Base-by-base conservation (phyloP, 352 stramenopile species). In the Globisporangium paddicum region DNA sequence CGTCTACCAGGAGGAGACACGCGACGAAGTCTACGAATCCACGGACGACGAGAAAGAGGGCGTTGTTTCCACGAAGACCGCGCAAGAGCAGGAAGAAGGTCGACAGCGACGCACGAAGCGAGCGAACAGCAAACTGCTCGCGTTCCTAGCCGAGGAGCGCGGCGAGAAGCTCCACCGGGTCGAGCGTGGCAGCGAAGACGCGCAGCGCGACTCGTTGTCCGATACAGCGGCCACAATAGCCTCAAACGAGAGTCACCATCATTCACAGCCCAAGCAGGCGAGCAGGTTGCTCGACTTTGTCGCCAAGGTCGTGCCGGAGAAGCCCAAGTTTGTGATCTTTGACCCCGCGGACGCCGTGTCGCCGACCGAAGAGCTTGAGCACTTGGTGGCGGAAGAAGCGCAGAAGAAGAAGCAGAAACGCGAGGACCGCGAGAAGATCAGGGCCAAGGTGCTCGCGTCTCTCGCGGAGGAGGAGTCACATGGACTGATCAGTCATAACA, bases 1-100 rank as follows among this genome's bases (percentile, higher is more conserved):
- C 19, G 76, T 90, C n/a, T 90, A 90, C 66, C 64, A 82, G 48
- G 77, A 88, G 7, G 77, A 90, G 77, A 19, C 72, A 62, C 18
- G 77, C 16, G 64, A 72, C 13, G 66, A 75, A 28, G 45, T 65
- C 10, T 63, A 79, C 25, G 60, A 40, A n/a, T 60, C 51, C 3
- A 54, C 49, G 0, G 55, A 66, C 38, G 62, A 66, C 5, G 57
- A 63, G 16, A 5, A 32, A 41, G 52, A 59, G 13, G 37, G 10
- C 3, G 41, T 30, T 9, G 41, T 32, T 30, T 26, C 53, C 19
- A 13, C 18, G 23, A 64, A 58, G 26, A 32, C 23, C 3, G 55
- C 49, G 11, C 3, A 25, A 1, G 49, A 68, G 32, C 28, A 46
- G 16, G 49, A 66, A 18, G 34, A 54, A 44, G 35, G 26, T n/a